These are phyloP conservation scores for Dipsacomyces acuminosporus DNA, from an alignment of 371 early-diverging fungal species.

Conservation along the genomic window DNA sequence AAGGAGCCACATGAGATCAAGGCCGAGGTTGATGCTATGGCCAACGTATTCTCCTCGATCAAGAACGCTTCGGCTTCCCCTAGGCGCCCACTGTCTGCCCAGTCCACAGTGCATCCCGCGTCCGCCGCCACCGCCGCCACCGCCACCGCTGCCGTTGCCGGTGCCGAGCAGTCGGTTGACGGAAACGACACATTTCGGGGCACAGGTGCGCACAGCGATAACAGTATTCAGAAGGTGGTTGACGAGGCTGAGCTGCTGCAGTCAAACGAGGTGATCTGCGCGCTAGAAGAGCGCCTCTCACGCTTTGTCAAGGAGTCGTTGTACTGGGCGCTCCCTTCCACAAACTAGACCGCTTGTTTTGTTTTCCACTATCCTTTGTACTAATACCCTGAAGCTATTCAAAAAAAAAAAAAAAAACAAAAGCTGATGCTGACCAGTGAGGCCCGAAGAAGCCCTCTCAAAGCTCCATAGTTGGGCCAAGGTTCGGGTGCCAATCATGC, in stretches of 20 bases:
- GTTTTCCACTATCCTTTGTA: too few species aligned
- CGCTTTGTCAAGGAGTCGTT: constrained; percentile 45
- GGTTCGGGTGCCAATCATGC: too few species aligned
- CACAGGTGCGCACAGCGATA: constrained; percentile 7
- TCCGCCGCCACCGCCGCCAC: not conserved
- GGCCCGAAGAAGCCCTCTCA: too few species aligned
- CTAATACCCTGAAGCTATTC: too few species aligned
- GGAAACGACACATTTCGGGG: constrained; percentile 18
- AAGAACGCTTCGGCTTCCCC: constrained; percentile 38
- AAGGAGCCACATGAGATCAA: constrained; percentile 43
- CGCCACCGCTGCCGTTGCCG: not conserved
- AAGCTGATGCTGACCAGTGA: too few species aligned
- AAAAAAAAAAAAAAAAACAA: too few species aligned
- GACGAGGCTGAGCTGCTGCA: constrained; percentile 41
- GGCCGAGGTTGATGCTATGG: constrained; percentile 44
- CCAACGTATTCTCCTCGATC: constrained; percentile 38
- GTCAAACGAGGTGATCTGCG: constrained; percentile 41
- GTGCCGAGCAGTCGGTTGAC: not conserved
- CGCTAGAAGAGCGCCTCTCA: constrained; percentile 39
- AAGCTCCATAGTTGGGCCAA: too few species aligned
- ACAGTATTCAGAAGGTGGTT: constrained; percentile 17
- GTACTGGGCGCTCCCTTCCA: constrained; percentile 42
- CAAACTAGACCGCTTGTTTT: constrained; percentile 22
- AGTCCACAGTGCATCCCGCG: not conserved
- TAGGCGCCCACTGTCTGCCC: constrained; percentile 14